Percentiles rank a stretch among this genome's conserved stretches.
Conservation (phyloP, 2,329 filamentous ascomycete species). For the Ceratocystis cubensis region DNA sequence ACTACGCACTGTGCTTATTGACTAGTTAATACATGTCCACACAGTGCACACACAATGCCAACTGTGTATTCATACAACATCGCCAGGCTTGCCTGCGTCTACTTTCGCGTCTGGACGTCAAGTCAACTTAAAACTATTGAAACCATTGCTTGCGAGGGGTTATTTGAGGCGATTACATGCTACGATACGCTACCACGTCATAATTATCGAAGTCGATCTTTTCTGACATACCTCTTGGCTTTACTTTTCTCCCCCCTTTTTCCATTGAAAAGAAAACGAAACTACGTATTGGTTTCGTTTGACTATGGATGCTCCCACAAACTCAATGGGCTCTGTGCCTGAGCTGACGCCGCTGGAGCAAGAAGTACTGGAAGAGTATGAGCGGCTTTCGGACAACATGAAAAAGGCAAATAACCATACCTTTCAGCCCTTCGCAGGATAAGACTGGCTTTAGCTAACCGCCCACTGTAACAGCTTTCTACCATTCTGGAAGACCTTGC, state of each 20-base stretch:
- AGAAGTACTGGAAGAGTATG: slow-evolving; percentile 89
- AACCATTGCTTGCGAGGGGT: too few species aligned
- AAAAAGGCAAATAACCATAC: slow-evolving; percentile 52
- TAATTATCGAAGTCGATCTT: not conserved
- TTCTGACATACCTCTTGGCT: not conserved
- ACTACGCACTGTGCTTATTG: too few species aligned
- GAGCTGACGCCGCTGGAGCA: slow-evolving; percentile 74
- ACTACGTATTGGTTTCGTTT: not conserved
- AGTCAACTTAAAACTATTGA: not conserved
- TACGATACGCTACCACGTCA: not conserved
- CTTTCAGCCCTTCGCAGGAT: slow-evolving; percentile 5
- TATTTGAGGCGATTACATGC: too few species aligned
- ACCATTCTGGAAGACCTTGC: slow-evolving; percentile 50
- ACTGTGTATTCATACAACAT: not conserved
- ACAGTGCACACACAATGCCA: not conserved
- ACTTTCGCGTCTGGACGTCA: not conserved
- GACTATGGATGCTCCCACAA: slow-evolving; percentile 15
- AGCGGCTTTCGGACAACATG: slow-evolving; percentile 75
- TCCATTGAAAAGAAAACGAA: not conserved
- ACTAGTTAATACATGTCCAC: too few species aligned
- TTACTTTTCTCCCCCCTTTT: not conserved
- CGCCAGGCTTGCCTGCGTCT: not conserved
- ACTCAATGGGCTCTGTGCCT: slow-evolving; percentile 29
- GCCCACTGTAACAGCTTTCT: slow-evolving; percentile 38
- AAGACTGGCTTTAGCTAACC: slow-evolving; percentile 2